These are phyloP conservation scores for Aspergillus latus DNA, from an alignment of 2,329 filamentous ascomycete species.

Conservation along the genomic window DNA sequence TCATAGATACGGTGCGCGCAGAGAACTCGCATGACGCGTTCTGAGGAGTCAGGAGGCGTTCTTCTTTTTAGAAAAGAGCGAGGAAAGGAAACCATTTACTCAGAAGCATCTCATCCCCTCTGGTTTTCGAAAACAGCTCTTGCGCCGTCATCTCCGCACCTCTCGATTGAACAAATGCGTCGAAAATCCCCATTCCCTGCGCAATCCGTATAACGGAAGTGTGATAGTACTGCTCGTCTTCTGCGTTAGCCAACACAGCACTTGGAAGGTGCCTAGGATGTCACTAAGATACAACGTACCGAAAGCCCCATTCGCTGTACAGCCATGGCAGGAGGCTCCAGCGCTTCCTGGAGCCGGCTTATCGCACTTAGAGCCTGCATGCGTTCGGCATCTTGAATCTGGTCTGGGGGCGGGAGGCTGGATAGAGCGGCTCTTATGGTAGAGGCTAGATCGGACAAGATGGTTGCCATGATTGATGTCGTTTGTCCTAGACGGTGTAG, in stretches of 20 bases:
- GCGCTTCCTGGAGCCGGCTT: constrained; percentile 11
- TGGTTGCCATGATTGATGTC: no score
- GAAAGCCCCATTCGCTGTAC: constrained; percentile 12
- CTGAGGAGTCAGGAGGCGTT: constrained; percentile 12
- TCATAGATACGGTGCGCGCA: constrained; percentile 18
- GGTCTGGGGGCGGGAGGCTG: constrained; percentile 13
- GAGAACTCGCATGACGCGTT: constrained; percentile 23
- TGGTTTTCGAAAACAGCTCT: constrained; percentile 16
- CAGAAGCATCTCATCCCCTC: constrained; percentile 18
- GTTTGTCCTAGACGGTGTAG: no score
- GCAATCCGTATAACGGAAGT: constrained; percentile 16
- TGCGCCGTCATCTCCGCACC: constrained; percentile 11
- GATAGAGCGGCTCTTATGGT: constrained; percentile 9
- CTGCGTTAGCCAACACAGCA: neutral
- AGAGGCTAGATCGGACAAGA: constrained; percentile 5
- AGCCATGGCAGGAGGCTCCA: constrained; percentile 13
- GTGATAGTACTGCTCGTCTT: constrained; percentile 9
- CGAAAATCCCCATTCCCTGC: constrained; percentile 25
- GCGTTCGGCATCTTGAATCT: constrained; percentile 19
- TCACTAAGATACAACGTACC: constrained; percentile 1
- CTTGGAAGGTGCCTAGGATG: no score
- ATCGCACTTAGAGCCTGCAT: constrained; percentile 15
- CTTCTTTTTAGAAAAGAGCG: neutral
- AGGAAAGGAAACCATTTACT: constrained; percentile 6
- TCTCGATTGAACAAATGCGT: constrained; percentile 16